Evolutionary conservation across 257 asterid species (phyloP).

Genomic region (Solanum paucissectum): DNA sequence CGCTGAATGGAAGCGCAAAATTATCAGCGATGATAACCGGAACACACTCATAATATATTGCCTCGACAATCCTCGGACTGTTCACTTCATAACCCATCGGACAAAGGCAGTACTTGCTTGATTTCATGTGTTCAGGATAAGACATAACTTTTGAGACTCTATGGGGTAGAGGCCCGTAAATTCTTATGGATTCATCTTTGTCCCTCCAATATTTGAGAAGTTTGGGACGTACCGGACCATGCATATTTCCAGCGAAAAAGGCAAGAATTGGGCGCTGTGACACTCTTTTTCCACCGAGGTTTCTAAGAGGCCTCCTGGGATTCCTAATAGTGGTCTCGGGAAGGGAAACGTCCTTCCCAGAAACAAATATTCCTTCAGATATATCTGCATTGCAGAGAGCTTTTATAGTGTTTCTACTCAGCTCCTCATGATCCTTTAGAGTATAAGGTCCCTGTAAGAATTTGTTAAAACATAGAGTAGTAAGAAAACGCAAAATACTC

Average conservation of each 20-base stretch:
- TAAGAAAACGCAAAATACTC: background rate
- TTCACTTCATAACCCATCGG: constrained; percentile 93
- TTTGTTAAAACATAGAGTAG: background rate
- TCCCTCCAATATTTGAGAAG: constrained; percentile 63
- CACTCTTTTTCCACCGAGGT: constrained; percentile 70
- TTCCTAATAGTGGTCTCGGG: constrained; percentile 70
- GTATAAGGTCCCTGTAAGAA: constrained; percentile 65
- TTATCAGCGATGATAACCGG: constrained; percentile 80
- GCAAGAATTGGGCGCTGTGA: constrained; percentile 85
- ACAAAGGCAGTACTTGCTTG: constrained; percentile 87
- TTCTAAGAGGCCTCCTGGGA: constrained; percentile 61
- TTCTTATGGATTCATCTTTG: constrained; percentile 65
- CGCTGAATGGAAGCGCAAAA: constrained; percentile 56
- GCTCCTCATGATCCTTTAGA: constrained; percentile 55
- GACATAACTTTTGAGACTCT: constrained; percentile 43
- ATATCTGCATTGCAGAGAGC: constrained; percentile 82
- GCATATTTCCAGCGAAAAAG: constrained; percentile 76
- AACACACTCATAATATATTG: constrained; percentile 76
- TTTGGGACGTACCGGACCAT: constrained; percentile 71
- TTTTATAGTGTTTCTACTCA: constrained; percentile 54
- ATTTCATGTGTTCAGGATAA: constrained; percentile 75
- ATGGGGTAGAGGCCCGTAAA: constrained; percentile 62
- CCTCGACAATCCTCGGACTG: constrained; percentile 89
- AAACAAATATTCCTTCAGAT: constrained; percentile 55
- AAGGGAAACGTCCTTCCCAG: constrained; percentile 64